phyloP scores from a whole-genome alignment of 495 filamentous ascomycete species.

The Penicillium pulvis region DNA sequence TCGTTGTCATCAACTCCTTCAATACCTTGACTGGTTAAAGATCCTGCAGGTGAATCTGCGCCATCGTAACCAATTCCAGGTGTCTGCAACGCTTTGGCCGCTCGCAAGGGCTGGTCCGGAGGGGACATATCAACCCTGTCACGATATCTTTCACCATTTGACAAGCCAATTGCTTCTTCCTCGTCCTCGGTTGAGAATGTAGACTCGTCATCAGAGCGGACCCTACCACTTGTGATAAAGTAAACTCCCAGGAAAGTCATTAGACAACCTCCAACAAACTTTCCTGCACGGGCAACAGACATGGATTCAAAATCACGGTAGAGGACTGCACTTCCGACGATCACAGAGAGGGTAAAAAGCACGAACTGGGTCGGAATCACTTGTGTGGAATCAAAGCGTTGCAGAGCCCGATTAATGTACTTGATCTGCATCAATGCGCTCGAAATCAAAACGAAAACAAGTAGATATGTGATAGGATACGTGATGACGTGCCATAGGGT shows the following conservation, averaged over 20 bases:
- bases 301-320: constrained; percentile 93
- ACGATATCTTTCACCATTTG: constrained; percentile 45
- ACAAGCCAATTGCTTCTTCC: constrained; percentile 50
- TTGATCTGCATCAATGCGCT: constrained; percentile 94
- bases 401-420: constrained; percentile 92
- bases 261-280: constrained; percentile 86
- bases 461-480: constrained; percentile 86
- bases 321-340: constrained; percentile 87
- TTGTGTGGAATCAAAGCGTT: constrained; percentile 93
- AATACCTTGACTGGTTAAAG: constrained; percentile 38
- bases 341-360: constrained; percentile 92
- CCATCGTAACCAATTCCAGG: constrained; percentile 21
- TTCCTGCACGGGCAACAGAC: constrained; percentile 63
- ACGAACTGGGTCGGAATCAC: constrained; percentile 98
- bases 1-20: constrained; percentile 38
- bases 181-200: constrained; percentile 49
- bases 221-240: constrained; percentile 74
- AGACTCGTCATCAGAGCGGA: constrained; percentile 46
- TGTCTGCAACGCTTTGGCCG: constrained; percentile 20
- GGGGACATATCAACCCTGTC: constrained; percentile 43
- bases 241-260: constrained; percentile 94
- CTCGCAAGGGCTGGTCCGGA: constrained; percentile 22
- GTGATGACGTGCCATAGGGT: constrained; percentile 84
- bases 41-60: constrained; percentile 34
- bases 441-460: constrained; percentile 71